These are phyloP conservation scores for Scedosporium boydii DNA, from an alignment of 2,329 filamentous ascomycete genomes.

Conservation along the genomic window DNA sequence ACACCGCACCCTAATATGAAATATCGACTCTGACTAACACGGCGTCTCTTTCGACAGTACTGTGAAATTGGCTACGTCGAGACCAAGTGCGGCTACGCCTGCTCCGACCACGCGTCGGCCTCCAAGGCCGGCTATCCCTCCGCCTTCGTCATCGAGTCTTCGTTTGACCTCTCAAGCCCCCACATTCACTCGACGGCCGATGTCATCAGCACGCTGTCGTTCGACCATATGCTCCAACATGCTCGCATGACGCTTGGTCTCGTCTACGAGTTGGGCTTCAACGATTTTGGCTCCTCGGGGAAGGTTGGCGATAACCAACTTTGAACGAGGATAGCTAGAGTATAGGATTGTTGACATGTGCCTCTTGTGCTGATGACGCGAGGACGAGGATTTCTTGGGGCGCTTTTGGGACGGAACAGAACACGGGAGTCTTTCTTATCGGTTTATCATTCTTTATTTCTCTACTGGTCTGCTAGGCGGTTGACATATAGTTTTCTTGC, in stretches of 20 bases:
- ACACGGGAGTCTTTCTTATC: neutral
- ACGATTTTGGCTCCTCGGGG: constrained; percentile 43
- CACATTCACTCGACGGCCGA: constrained; percentile 68
- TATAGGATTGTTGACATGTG: neutral
- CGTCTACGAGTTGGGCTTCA: constrained; percentile 49
- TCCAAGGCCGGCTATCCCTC: constrained; percentile 57
- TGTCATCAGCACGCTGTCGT: constrained; percentile 58
- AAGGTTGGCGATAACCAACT: constrained; percentile 19
- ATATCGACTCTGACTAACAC: neutral
- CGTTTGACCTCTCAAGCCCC: constrained; percentile 51
- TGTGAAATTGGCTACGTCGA: constrained; percentile 80
- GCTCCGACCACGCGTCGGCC: constrained; percentile 63
- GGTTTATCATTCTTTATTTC: neutral
- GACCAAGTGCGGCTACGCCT: constrained; percentile 84
- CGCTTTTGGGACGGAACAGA: neutral
- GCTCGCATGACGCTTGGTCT: constrained; percentile 40
- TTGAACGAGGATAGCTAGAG: constrained; percentile 10
- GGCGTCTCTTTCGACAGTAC: constrained; percentile 37
- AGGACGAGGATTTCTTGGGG: neutral
- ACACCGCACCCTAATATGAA: neutral
- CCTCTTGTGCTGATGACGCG: neutral
- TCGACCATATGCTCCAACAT: constrained; percentile 58
- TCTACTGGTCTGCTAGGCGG: neutral
- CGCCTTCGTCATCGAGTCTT: constrained; percentile 54
- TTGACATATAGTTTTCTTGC: too few relatives aligned